Conservation (phyloP, 371 early-diverging fungal species). For the Mortierella polycephala region DNA sequence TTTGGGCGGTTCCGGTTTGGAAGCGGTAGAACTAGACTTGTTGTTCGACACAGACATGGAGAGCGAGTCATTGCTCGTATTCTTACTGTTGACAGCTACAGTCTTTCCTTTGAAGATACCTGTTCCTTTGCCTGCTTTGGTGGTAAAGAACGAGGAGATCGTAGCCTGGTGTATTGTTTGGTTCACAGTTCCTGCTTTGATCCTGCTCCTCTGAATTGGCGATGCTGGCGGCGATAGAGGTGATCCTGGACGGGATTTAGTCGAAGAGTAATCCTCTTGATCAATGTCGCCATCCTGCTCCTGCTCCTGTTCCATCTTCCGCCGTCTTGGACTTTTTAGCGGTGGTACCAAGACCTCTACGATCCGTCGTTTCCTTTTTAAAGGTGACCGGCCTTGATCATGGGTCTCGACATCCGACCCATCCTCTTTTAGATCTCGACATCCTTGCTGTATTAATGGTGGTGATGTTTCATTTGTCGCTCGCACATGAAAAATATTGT, state of each 20-base stretch:
- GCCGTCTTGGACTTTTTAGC: neutral
- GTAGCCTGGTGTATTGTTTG: slow-evolving; percentile 22
- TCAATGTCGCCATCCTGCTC: too few species aligned
- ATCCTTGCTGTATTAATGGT: too few species aligned
- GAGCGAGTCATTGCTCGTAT: neutral
- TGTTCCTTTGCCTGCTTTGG: slow-evolving; percentile 32
- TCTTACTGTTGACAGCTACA: neutral
- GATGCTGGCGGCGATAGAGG: slow-evolving; percentile 27
- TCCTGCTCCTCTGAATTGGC: slow-evolving; percentile 19
- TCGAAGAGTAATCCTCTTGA: neutral
- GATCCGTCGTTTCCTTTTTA: slow-evolving; percentile 15
- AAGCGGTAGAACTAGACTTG: neutral
- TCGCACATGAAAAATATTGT: neutral
- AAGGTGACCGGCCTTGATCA: neutral
- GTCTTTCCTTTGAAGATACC: slow-evolving; percentile 30
- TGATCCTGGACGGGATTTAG: neutral
- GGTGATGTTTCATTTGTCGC: neutral
- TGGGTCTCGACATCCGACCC: too few species aligned
- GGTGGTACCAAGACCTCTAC: slow-evolving; percentile 6
- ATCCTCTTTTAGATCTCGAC: too few species aligned
- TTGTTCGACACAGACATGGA: neutral
- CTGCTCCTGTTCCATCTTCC: too few species aligned
- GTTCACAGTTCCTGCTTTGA: neutral
- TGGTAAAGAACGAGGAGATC: slow-evolving; percentile 31
- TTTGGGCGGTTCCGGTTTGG: slow-evolving; percentile 12